Base-by-base conservation (phyloP, 2,329 filamentous ascomycete species). In the Rugonectria rugulosa region DNA sequence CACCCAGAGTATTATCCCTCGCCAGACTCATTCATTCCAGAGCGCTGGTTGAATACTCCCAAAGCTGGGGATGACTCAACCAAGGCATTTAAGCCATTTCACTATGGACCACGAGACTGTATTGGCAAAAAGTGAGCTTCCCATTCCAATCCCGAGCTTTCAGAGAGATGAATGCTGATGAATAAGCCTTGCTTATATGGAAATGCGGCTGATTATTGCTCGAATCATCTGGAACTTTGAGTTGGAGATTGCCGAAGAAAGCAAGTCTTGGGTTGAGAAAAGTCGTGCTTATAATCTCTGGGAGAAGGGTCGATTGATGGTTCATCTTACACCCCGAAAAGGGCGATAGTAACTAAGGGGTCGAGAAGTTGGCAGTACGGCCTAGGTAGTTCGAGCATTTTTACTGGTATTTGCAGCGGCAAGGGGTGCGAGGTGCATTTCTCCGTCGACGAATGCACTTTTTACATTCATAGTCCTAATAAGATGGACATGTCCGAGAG, bases 1-100 rank as follows among this genome's bases (percentile, higher is more conserved):
- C 65, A 67, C 19, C 59, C 68, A 12, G 42, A 61, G 6, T 66
- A 73, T 56, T 78, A 74, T 53, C 56, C 54, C 3, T 50, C 68
- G 2, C 70, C 75, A 1, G 57, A 68, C 7, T 57, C 65, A 2
- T 79, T 77, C 52, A 56, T 68, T 11, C 77, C 77, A 0, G 74
- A 78, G 52, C 64, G 76, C 5, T 78, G 74, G 65, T 50, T 72
- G 1, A 65, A 62, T 11, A 62, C 68, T 12, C 41, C 47, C 1
- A 49, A 40, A 15, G 70, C 62, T 23, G 60, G 41, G 2, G 53
- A 53, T 17, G 70, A 73, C 47, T 52, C 60, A 12, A 60, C 51
- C 7, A 61, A 66, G 4, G 60, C 57, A 0, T 43, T 71, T 1
- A 66, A 71, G 45, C 71, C 71, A 5, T 74, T 74, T 36, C 61